A percentile compares a stretch with the other conserved stretches of the same genome.
Conservation (phyloP, 176 grass and related monocot species). For the Juncus inflexus region DNA sequence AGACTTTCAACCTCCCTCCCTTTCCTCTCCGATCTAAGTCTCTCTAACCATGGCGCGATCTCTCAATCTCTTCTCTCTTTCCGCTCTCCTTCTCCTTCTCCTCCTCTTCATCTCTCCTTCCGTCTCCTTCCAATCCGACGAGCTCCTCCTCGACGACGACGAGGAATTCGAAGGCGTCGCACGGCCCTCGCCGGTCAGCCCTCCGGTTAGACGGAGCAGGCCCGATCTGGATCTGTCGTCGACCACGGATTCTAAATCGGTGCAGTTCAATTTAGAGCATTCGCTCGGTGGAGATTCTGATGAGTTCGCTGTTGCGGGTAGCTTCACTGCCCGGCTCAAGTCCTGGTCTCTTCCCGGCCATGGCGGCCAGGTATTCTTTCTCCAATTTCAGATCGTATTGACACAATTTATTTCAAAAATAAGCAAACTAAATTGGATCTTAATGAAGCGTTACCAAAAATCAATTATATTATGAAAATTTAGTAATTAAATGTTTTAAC, state of each 20-base stretch:
- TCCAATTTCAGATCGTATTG: too few species aligned
- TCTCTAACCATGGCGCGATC: conserved; percentile 13
- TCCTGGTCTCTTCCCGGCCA: conserved; percentile 65
- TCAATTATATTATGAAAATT: too few species aligned
- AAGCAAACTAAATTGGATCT: too few species aligned
- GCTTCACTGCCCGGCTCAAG: conserved; percentile 92
- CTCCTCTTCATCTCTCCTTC: conserved; percentile 24
- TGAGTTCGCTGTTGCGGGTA: conserved; percentile 57
- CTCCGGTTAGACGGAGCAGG: conserved; percentile 38
- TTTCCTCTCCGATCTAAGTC: not conserved
- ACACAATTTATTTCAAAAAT: too few species aligned
- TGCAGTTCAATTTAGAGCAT: conserved; percentile 86
- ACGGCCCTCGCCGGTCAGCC: conserved; percentile 16
- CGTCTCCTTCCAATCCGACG: conserved; percentile 64
- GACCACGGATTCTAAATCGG: conserved; percentile 48
- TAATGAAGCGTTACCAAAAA: too few species aligned
- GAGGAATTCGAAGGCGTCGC: conserved; percentile 76
- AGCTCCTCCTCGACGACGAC: conserved; percentile 68
- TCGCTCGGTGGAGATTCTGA: conserved; percentile 44
- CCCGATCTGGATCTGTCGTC: conserved; percentile 35
- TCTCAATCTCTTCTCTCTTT: conserved; percentile 9
- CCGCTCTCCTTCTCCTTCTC: not conserved
- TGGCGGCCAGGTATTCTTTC: conserved; percentile 53
- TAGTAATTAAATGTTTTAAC: too few species aligned
- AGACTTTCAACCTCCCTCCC: not conserved